Conservation (phyloP, 352 stramenopile species). For the Thalassiosira hispida region DNA sequence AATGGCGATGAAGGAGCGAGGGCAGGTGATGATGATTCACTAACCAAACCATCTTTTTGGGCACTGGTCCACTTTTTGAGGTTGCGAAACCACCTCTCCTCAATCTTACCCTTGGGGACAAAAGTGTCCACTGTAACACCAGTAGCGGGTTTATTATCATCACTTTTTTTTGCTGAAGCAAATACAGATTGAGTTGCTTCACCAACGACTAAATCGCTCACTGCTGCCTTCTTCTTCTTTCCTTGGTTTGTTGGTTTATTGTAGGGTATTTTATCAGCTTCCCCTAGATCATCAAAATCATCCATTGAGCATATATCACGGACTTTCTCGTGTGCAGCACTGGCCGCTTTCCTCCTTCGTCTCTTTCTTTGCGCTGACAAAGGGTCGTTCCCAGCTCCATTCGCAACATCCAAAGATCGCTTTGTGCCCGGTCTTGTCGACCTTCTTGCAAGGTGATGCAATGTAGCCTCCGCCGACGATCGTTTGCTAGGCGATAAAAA, state of each 20-base stretch:
- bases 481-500: conserved; percentile 28
- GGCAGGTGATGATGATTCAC: not conserved
- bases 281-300: conserved; percentile 19
- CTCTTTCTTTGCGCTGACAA: conserved; percentile 1
- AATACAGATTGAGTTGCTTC: not conserved
- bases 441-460: conserved; percentile 17
- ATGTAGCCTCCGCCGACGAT: conserved; percentile 33
- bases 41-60: not conserved
- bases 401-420: not conserved
- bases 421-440: not conserved
- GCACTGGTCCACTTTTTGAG: conserved; percentile 38
- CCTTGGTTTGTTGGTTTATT: conserved; percentile 2
- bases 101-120: conserved; percentile 13
- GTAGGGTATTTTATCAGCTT: conserved; percentile 13
- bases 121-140: conserved; percentile 2
- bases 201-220: not conserved
- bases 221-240: conserved; percentile 8
- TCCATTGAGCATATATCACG: conserved; percentile 16
- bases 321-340: conserved; percentile 4
- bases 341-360: conserved; percentile 11
- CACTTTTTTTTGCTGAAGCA: not conserved
- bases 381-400: not conserved
- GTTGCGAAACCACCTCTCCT: conserved; percentile 40
- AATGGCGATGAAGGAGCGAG: conserved; percentile 5
- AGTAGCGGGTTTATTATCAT: not conserved